Evolutionary conservation across 371 early-diverging fungal species (phyloP), one percentile per base, ranked within the genome.

Genomic region (Mortierella sp.): DNA sequence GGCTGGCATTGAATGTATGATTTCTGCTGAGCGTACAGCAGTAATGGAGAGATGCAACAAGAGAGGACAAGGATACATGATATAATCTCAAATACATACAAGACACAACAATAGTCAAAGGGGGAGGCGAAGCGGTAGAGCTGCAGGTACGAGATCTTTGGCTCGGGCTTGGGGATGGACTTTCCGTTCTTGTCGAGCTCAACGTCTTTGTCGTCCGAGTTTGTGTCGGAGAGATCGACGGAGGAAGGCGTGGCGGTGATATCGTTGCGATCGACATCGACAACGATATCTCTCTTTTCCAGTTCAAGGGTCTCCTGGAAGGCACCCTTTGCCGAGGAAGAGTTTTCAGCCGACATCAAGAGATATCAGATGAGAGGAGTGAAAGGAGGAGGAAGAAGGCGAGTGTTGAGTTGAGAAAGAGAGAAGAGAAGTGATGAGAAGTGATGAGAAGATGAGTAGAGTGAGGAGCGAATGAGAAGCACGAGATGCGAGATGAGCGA

Each of bases 81-180:
- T 89, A 38, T 38, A 38, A 5, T 38, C 3, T 38, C 42, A 1
- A 10, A 1, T 70, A 31, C 95, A 92, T 68, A 92, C 71, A 82
- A 1, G 73, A 96, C 91, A 63, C 94, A 88, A 11, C 90, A 10
- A 70, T 81, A 81, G 88, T 97, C 97, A 7, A 73, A 72, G 0
- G 85, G 57, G 19, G 91, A 92, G 3, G 96, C 94, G 78, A 93
- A 96, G 57, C 95, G 92, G 80, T 93, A 96, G 42, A 96, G 91
- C 83, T 90, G 80, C 14, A 89, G 47, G 55, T 92, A 83, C 10
- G 93, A 80, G 3, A 95, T 90, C 80, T 82, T 65, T 72, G 92
- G 84, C 73, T 80, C 84, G 68, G 84, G 81, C 81, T 74, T 79
- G 3, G 50, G 26, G 34, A 79, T 74, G 55, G 78, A 81, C 57